Conservation (phyloP, 345 rosid genomes). For the Ceriops zippeliana region DNA sequence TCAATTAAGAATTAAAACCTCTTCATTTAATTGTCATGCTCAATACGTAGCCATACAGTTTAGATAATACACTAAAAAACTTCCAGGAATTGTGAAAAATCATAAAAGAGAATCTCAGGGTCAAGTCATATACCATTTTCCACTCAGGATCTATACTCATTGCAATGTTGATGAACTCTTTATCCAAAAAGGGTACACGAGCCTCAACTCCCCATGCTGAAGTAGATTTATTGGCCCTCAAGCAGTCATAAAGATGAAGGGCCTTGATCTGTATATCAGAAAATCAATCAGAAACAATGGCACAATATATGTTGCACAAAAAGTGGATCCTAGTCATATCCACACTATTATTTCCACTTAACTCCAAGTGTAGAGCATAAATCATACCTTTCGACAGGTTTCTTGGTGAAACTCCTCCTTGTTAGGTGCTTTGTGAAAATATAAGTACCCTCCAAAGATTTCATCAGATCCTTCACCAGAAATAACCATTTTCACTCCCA, state of each 20-base stretch:
- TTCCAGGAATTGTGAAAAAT: not conserved
- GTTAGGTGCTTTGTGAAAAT: slow-evolving; percentile 85
- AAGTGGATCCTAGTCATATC: slow-evolving; percentile 7
- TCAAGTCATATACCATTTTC: slow-evolving; percentile 58
- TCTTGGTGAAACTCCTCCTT: slow-evolving; percentile 74
- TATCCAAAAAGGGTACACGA: slow-evolving; percentile 84
- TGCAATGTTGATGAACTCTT: slow-evolving; percentile 58
- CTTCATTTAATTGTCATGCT: not conserved
- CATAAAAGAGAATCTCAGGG: not conserved
- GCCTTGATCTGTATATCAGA: slow-evolving; percentile 59
- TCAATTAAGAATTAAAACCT: no score
- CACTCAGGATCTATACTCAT: slow-evolving; percentile 84
- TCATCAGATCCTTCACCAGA: slow-evolving; percentile 94
- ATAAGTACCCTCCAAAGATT: slow-evolving; percentile 80
- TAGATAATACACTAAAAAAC: not conserved
- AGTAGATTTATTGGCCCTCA: slow-evolving; percentile 83
- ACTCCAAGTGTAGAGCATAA: not conserved
- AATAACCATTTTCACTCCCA: slow-evolving; percentile 86
- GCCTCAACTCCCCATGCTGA: slow-evolving; percentile 95
- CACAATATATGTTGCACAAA: not conserved
- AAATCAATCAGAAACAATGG: slow-evolving; percentile 10
- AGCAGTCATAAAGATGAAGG: slow-evolving; percentile 84
- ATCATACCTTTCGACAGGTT: slow-evolving; percentile 72
- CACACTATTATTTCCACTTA: not conserved
- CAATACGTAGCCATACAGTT: not conserved